Percentiles rank a stretch among this genome's conserved stretches.
phyloP scores from a whole-genome alignment of 2,329 filamentous ascomycete genomes.

The Nemania abortiva region DNA sequence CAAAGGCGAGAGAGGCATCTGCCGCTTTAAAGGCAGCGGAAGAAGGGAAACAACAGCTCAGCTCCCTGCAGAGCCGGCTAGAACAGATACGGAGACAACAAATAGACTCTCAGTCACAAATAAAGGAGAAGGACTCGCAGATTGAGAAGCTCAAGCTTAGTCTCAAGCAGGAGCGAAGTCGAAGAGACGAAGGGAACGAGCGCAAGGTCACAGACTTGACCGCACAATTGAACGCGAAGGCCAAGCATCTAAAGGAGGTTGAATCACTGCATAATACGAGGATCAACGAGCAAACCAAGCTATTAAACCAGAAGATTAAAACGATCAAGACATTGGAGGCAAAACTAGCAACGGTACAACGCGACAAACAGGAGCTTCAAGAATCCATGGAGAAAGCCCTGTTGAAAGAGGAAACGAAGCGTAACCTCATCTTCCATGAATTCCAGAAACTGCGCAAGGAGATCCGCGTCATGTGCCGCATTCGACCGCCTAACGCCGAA shows the following conservation, averaged over 20 bases:
- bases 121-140: constrained; percentile 3
- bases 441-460: constrained; percentile 97
- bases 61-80: neutral
- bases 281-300: constrained; percentile 7
- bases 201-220: neutral
- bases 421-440: constrained; percentile 94
- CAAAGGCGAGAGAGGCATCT: neutral
- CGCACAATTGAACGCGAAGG: neutral
- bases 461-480: constrained; percentile 96
- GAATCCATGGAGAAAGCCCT: constrained; percentile 35
- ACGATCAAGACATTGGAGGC: constrained; percentile 15
- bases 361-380: constrained; percentile 2
- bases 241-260: too few species aligned
- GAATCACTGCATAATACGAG: too few species aligned
- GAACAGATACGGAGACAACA: constrained; percentile 7
- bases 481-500: constrained; percentile 69
- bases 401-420: constrained; percentile 57
- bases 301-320: constrained; percentile 12
- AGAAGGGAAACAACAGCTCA: constrained; percentile 8
- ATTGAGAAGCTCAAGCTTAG: constrained; percentile 1
- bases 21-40: neutral
- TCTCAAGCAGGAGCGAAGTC: constrained; percentile 17
- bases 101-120: neutral
- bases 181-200: neutral
- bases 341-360: constrained; percentile 4